phyloP scores from a whole-genome alignment of 129 eudicot species.

The Heracleum sosnowskyi region DNA sequence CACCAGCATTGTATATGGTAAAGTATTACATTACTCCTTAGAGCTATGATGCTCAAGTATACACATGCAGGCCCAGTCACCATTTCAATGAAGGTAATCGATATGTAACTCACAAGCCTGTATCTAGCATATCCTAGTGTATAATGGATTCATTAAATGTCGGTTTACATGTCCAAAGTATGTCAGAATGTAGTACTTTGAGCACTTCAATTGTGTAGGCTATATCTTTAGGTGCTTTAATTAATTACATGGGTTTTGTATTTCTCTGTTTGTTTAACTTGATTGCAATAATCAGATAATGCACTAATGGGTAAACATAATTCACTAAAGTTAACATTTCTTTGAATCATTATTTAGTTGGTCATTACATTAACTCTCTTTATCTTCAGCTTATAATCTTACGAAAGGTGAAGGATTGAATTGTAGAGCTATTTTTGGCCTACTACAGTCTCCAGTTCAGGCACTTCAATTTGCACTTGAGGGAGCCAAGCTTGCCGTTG shows the following conservation, averaged over 20 bases:
- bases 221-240: not conserved
- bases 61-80: not conserved
- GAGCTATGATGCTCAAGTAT: not conserved
- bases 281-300: not conserved
- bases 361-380: constrained; percentile 9
- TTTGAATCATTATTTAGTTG: not conserved
- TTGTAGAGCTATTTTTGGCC: constrained; percentile 52
- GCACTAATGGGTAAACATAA: not conserved
- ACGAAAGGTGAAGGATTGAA: constrained; percentile 44
- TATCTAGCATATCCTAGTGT: not conserved
- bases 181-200: not conserved
- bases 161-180: not conserved
- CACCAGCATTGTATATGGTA: not conserved
- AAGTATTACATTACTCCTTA: too few species aligned
- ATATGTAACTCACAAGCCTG: not conserved
- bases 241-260: not conserved
- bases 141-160: not conserved
- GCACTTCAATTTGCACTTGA: constrained; percentile 45
- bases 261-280: not conserved
- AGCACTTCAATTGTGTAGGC: not conserved
- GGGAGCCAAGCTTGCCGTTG: constrained; percentile 76
- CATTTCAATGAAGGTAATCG: not conserved
- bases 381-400: constrained; percentile 45
- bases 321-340: not conserved
- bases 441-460: constrained; percentile 51